phyloP scores from a whole-genome alignment of 2,329 filamentous ascomycete species.

The Fusarium austroafricanum region DNA sequence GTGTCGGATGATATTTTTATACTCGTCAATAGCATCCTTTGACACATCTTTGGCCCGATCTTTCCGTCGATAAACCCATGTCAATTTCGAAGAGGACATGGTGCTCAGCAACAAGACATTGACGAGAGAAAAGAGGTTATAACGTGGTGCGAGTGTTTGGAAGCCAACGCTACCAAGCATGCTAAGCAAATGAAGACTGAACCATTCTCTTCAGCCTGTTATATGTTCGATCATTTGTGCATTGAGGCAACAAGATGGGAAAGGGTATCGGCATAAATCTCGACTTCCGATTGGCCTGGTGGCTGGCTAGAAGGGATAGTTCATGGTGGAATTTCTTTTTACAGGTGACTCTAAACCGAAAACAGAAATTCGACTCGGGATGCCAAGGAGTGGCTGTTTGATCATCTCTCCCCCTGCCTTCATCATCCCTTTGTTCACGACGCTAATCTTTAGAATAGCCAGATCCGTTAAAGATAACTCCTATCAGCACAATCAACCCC shows the following conservation, averaged over 20 bases:
- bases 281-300: not conserved
- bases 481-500: too few species aligned
- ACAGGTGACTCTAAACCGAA: not conserved
- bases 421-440: not conserved
- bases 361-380: not conserved
- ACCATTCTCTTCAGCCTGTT: not conserved
- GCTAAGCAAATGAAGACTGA: too few species aligned
- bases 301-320: too few species aligned
- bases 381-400: too few species aligned
- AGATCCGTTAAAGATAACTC: too few species aligned
- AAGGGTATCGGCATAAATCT: not conserved
- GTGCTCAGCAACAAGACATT: not conserved
- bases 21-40: not conserved
- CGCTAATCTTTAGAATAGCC: not conserved
- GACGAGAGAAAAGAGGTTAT: too few species aligned
- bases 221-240: not conserved
- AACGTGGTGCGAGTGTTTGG: too few species aligned
- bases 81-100: not conserved
- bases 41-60: not conserved
- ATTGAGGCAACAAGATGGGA: not conserved
- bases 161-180: too few species aligned
- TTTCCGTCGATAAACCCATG: not conserved
- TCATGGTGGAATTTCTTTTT: too few species aligned
- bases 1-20: not conserved
- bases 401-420: not conserved